phyloP scores from a whole-genome alignment of 345 rosid species.

The Eucalyptus pauciflora region DNA sequence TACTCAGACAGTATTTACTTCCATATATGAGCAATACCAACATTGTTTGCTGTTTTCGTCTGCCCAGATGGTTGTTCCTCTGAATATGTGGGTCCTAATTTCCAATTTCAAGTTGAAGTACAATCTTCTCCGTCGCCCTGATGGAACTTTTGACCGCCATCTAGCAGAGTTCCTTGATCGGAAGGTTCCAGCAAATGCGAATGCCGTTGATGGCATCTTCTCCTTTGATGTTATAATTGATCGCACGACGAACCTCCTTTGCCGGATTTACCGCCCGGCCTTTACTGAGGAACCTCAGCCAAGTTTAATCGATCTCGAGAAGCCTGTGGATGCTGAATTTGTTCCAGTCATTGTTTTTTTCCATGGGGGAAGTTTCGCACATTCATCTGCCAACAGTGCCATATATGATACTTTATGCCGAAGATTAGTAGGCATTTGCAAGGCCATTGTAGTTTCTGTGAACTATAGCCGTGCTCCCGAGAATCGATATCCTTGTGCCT shows the following conservation, averaged over 20 bases:
- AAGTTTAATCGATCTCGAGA: conserved; percentile 46
- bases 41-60: not conserved
- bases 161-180: conserved; percentile 91
- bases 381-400: conserved; percentile 73
- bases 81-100: conserved; percentile 84
- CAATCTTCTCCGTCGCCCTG: conserved; percentile 74
- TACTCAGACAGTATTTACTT: not conserved
- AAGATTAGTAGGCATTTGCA: conserved; percentile 55
- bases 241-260: conserved; percentile 37
- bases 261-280: conserved; percentile 59
- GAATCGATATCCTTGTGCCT: conserved; percentile 69
- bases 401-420: conserved; percentile 79
- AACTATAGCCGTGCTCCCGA: conserved; percentile 87
- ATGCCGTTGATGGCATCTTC: conserved; percentile 65
- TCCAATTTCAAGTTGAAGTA: conserved; percentile 83
- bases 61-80: conserved; percentile 73
- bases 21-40: not conserved
- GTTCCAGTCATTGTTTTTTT: conserved; percentile 78
- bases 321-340: conserved; percentile 48
- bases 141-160: conserved; percentile 88
- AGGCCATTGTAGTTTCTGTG: conserved; percentile 81
- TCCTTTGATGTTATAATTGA: conserved; percentile 71
- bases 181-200: conserved; percentile 64
- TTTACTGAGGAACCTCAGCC: conserved; percentile 25
- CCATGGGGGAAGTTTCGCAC: conserved; percentile 96